Evolutionary conservation across 305 asterid species (phyloP).

Genomic region (Lippia alba): DNA sequence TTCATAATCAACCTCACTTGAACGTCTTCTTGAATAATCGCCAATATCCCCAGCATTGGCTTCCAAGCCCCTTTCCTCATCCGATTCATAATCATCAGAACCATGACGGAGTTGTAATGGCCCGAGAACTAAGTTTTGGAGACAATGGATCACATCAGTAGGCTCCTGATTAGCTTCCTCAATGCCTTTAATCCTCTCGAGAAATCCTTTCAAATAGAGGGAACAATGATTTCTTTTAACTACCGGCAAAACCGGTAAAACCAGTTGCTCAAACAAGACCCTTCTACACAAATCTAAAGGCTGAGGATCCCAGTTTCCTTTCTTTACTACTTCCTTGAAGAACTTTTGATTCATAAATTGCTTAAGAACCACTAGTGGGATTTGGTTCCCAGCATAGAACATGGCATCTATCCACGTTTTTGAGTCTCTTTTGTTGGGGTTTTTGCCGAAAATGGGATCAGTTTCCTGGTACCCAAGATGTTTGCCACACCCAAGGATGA

Average conservation of each 20-base stretch:
- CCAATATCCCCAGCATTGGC: slow-evolving; percentile 23
- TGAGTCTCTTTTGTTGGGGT: neutral
- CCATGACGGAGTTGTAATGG: neutral
- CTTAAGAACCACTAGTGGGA: slow-evolving; percentile 37
- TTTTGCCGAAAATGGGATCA: neutral
- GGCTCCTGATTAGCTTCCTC: slow-evolving; percentile 2
- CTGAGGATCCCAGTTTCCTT: slow-evolving; percentile 10
- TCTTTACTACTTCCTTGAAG: slow-evolving; percentile 18
- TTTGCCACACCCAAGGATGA: neutral
- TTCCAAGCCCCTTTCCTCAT: slow-evolving; percentile 27
- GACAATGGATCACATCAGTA: slow-evolving; percentile 35
- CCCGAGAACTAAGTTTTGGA: slow-evolving; percentile 28
- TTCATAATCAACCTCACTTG: neutral
- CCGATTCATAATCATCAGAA: neutral
- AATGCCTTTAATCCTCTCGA: no score
- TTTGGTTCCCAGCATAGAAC: slow-evolving; percentile 45
- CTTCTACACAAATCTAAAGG: slow-evolving; percentile 18
- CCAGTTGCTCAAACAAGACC: slow-evolving; percentile 31
- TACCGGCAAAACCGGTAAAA: slow-evolving; percentile 17
- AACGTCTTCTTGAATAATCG: neutral
- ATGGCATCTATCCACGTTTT: slow-evolving; percentile 25
- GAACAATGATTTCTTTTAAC: neutral
- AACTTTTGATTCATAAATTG: slow-evolving; percentile 28
- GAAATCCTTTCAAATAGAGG: no score
- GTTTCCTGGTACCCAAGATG: neutral